phyloP scores from a whole-genome alignment of 352 stramenopile genomes.

The Pythium insidiosum region DNA sequence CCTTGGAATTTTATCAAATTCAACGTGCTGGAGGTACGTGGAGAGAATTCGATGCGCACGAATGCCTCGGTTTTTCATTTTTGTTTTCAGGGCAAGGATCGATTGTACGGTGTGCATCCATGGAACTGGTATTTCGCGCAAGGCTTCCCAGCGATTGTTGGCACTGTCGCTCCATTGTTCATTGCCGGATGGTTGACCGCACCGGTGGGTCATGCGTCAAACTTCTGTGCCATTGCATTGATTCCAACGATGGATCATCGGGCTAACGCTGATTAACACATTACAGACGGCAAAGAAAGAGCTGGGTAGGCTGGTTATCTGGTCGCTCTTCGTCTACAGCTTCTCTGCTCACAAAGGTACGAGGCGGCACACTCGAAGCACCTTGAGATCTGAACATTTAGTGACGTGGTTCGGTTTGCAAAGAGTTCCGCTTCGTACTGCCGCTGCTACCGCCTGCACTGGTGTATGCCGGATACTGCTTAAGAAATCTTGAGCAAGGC shows the following conservation, averaged over 20 bases:
- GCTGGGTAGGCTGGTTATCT: slow-evolving; percentile 52
- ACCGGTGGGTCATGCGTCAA: slow-evolving; percentile 42
- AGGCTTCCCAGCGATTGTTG: slow-evolving; percentile 66
- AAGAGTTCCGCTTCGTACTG: slow-evolving; percentile 86
- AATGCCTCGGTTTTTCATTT: too few relatives aligned
- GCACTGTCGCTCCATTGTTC: slow-evolving; percentile 36
- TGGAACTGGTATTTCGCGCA: slow-evolving; percentile 84
- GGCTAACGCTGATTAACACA: too few relatives aligned
- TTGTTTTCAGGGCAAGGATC: slow-evolving; percentile 71
- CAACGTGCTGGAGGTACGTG: slow-evolving; percentile 74
- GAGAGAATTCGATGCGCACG: too few relatives aligned
- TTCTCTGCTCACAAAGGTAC: slow-evolving; percentile 75
- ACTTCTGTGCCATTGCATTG: too few relatives aligned
- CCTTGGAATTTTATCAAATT: slow-evolving; percentile 84
- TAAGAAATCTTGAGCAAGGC: slow-evolving; percentile 59
- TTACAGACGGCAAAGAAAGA: slow-evolving; percentile 56
- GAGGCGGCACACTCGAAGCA: too few relatives aligned
- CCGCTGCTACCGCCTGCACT: slow-evolving; percentile 62
- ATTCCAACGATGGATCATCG: background rate
- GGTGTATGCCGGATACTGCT: slow-evolving; percentile 69
- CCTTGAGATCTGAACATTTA: too few relatives aligned
- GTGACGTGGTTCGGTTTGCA: too few relatives aligned
- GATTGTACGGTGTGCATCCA: slow-evolving; percentile 69
- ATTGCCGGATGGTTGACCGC: slow-evolving; percentile 48
- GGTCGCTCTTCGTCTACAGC: slow-evolving; percentile 73